Evolutionary conservation across 106 monocot species (phyloP).

Genomic region (Acorus calamus): DNA sequence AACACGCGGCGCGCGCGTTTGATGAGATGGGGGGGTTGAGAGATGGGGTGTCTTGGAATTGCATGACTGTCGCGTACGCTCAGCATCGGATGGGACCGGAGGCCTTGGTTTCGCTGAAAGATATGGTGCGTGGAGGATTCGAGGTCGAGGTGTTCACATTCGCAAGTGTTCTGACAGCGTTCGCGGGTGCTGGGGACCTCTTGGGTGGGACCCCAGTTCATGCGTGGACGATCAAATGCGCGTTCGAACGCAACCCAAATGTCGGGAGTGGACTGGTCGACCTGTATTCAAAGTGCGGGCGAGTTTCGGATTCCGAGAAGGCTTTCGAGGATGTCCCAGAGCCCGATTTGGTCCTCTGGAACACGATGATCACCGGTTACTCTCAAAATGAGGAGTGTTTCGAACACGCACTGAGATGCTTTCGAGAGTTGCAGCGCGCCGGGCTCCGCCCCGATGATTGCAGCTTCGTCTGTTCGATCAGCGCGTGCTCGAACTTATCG

Average conservation of each 20-base stretch:
- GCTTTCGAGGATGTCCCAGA: conserved; percentile 43
- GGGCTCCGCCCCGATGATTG: conserved; percentile 61
- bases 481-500: conserved; percentile 50
- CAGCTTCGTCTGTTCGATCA: conserved; percentile 45
- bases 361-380: conserved; percentile 60
- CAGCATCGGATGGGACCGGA: conserved; percentile 36
- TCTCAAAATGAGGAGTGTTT: conserved; percentile 31
- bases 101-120: conserved; percentile 32
- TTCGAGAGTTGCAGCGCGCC: conserved; percentile 37
- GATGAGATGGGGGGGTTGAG: conserved; percentile 5
- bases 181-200: conserved; percentile 30
- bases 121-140: conserved; percentile 22
- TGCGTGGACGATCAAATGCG: conserved; percentile 40
- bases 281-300: conserved; percentile 56
- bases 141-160: conserved; percentile 49
- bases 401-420: conserved; percentile 43
- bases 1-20: conserved; percentile 29
- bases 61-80: conserved; percentile 78
- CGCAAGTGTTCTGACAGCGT: conserved; percentile 54
- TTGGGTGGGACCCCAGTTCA: conserved; percentile 45
- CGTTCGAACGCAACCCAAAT: conserved; percentile 30
- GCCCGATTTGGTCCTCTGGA: conserved; percentile 56
- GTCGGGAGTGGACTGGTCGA: conserved; percentile 56
- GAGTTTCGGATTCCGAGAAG: conserved; percentile 32
- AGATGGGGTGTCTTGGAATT: conserved; percentile 69